phyloP scores from a whole-genome alignment of 1,139 yeast species.

The Pneumocystis oryctolagi region DNA sequence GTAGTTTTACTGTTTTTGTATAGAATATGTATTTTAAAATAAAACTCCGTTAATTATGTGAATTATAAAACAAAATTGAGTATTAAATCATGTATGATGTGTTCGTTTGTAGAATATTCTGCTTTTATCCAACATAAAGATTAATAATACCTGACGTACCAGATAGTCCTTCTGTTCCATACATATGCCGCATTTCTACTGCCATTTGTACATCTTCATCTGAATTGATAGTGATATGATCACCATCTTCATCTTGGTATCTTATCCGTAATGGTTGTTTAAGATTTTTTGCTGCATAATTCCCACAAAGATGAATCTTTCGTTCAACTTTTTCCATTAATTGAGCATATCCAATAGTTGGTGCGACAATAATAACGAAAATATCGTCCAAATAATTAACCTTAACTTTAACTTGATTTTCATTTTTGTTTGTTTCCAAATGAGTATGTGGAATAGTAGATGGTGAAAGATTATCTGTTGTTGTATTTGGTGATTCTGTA shows the following conservation, averaged over 20 bases:
- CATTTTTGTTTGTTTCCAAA: neutral
- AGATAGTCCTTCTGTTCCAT: slow-evolving; percentile 2
- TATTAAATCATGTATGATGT: neutral
- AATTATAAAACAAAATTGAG: neutral
- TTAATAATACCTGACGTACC: neutral
- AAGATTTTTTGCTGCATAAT: slow-evolving; percentile 25
- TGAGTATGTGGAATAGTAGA: neutral
- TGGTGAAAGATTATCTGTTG: neutral
- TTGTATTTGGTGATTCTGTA: slow-evolving; percentile 1
- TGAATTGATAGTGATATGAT: slow-evolving; percentile 70
- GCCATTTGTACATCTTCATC: slow-evolving; percentile 52
- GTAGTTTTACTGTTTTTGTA: neutral
- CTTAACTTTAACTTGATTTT: slow-evolving; percentile 38
- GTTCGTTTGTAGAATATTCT: neutral
- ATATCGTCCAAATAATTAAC: slow-evolving; percentile 32
- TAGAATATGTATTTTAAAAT: neutral
- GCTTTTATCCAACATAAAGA: neutral
- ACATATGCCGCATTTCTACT: slow-evolving; percentile 19
- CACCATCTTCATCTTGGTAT: slow-evolving; percentile 92
- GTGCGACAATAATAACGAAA: slow-evolving; percentile 34
- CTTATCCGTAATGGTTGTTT: slow-evolving; percentile 39
- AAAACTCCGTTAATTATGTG: neutral
- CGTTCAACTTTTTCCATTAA: slow-evolving; percentile 32
- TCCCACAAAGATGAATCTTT: slow-evolving; percentile 32
- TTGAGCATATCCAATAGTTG: slow-evolving; percentile 33